phyloP scores from a whole-genome alignment of 2,329 filamentous ascomycete genomes.

The Ascochyta pisi region DNA sequence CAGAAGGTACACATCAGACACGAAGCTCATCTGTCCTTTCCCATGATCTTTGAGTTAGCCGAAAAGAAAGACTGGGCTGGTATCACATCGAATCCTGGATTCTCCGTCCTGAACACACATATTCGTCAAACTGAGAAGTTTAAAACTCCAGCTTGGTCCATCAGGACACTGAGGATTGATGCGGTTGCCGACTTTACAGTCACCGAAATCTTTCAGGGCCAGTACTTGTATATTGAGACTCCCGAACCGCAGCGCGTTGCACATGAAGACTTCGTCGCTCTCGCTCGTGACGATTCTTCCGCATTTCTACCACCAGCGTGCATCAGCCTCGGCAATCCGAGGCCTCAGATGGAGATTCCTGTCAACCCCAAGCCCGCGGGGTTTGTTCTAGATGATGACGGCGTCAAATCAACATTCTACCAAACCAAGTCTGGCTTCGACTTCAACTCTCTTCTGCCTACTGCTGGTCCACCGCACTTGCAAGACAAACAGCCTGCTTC shows the following conservation, averaged over 20 bases:
- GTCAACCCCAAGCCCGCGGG: conserved; percentile 9
- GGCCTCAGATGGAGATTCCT: neutral
- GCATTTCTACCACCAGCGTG: conserved; percentile 28
- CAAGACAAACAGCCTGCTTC: conserved; percentile 36
- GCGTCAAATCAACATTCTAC: conserved; percentile 43
- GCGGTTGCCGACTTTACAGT: conserved; percentile 53
- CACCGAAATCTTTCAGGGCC: conserved; percentile 54
- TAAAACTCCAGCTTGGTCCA: conserved; percentile 49
- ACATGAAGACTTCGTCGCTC: conserved; percentile 49
- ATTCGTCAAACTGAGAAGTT: conserved; percentile 55
- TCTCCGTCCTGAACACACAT: conserved; percentile 52
- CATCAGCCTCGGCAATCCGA: conserved; percentile 41
- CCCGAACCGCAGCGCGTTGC: conserved; percentile 48
- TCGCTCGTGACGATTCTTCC: conserved; percentile 40
- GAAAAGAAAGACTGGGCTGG: conserved; percentile 43
- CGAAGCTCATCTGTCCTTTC: conserved; percentile 59
- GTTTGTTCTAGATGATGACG: conserved; percentile 9
- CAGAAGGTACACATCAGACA: conserved; percentile 61
- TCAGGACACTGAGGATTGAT: conserved; percentile 49
- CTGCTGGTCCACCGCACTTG: conserved; percentile 23
- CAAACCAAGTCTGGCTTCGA: conserved; percentile 61
- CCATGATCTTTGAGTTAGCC: conserved; percentile 53
- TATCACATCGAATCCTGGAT: conserved; percentile 51
- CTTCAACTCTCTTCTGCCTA: conserved; percentile 37
- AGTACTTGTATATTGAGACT: conserved; percentile 54